Conservation (phyloP, 208 protist species). For the Zelonia costaricensis region DNA sequence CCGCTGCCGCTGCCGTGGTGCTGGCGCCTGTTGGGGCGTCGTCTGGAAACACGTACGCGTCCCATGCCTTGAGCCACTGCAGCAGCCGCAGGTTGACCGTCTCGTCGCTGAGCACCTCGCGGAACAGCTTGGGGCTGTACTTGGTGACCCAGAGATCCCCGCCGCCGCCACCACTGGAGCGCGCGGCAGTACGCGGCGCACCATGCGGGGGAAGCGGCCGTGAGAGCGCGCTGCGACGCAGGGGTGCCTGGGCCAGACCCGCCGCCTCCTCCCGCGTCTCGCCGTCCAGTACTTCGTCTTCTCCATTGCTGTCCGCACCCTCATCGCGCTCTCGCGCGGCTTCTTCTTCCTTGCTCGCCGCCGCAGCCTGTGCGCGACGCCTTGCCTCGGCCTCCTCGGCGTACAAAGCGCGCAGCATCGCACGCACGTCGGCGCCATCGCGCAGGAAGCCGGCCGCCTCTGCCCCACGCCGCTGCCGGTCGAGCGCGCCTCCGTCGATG, state of each 20-base stretch:
- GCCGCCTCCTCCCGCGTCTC: background rate
- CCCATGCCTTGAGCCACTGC: constrained; percentile 86
- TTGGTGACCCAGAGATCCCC: constrained; percentile 72
- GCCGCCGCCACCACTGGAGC: background rate
- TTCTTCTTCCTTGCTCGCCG: background rate
- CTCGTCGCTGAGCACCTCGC: constrained; percentile 86
- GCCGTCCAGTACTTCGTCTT: background rate
- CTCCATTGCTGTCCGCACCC: background rate
- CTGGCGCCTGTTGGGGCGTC: background rate
- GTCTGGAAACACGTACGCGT: constrained; percentile 63
- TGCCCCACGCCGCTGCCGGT: background rate
- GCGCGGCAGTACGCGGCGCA: background rate
- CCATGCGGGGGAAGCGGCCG: background rate
- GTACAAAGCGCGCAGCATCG: constrained; percentile 24
- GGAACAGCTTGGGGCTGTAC: constrained; percentile 71
- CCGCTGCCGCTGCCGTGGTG: background rate
- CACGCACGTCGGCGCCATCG: constrained; percentile 13
- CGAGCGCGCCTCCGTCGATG: background rate
- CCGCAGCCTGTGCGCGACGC: background rate
- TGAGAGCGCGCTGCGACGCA: no score
- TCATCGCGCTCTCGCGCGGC: background rate
- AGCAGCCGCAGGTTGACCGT: constrained; percentile 71
- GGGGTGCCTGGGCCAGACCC: background rate
- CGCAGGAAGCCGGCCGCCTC: constrained; percentile 8
- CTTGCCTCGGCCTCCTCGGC: constrained; percentile 9